phyloP scores from a whole-genome alignment of 164 flowering plant genomes.

The Vitis rupestris region DNA sequence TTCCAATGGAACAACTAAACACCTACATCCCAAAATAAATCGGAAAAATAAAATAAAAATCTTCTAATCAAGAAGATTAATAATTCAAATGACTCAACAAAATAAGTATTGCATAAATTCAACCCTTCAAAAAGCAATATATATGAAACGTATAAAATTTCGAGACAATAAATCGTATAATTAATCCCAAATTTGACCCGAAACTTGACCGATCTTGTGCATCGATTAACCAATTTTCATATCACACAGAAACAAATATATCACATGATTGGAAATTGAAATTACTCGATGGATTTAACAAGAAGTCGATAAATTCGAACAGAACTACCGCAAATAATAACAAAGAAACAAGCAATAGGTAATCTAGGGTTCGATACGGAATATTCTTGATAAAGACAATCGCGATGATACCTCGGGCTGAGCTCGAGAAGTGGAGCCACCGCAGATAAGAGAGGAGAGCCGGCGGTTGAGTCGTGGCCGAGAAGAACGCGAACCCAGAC shows the following conservation, averaged over 20 bases:
- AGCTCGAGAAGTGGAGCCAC: conserved; percentile 39
- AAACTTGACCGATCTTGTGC: not conserved
- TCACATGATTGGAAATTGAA: not conserved
- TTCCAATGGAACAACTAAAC: too few relatives aligned
- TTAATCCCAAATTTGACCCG: too few relatives aligned
- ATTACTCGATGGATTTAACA: too few relatives aligned
- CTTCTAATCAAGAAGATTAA: too few relatives aligned
- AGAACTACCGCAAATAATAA: not conserved
- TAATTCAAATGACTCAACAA: too few relatives aligned
- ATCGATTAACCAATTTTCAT: not conserved
- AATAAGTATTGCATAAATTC: too few relatives aligned
- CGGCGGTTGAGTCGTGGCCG: conserved; percentile 30
- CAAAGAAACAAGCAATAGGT: not conserved
- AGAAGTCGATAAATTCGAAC: not conserved
- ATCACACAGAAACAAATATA: too few relatives aligned
- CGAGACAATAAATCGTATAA: too few relatives aligned
- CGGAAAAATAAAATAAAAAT: too few relatives aligned
- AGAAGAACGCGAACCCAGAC: conserved; percentile 36
- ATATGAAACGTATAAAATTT: too few relatives aligned
- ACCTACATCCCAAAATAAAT: too few relatives aligned
- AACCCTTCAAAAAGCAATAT: too few relatives aligned
- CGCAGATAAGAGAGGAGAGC: conserved; percentile 48
- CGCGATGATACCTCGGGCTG: conserved; percentile 23
- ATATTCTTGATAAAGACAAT: not conserved
- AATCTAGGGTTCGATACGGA: not conserved